Percentiles rank a stretch among this genome's conserved stretches.
phyloP scores from a whole-genome alignment of 768 basidiomycete species.

The Suillus bovinus region DNA sequence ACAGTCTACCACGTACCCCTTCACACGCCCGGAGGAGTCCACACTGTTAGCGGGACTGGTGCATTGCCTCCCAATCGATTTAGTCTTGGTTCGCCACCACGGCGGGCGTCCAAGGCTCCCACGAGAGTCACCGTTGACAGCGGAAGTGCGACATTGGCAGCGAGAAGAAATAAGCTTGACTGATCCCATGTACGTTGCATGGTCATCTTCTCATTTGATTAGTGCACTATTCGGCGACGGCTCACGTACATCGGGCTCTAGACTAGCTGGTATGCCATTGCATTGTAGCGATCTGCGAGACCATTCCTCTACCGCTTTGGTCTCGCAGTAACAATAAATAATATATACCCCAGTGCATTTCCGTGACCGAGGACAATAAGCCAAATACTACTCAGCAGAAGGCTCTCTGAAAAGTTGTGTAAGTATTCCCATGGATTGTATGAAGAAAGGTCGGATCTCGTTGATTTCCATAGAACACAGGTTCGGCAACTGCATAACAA shows the following conservation, averaged over 20 bases:
- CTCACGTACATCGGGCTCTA: neutral
- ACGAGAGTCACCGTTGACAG: conserved; percentile 11
- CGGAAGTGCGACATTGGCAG: conserved; percentile 21
- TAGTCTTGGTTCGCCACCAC: conserved; percentile 44
- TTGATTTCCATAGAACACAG: conserved; percentile 91
- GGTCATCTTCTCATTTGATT: neutral
- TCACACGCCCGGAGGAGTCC: conserved; percentile 27
- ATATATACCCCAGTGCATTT: neutral
- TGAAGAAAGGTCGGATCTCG: conserved; percentile 89
- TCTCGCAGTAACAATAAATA: neutral
- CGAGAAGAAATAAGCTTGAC: conserved; percentile 15
- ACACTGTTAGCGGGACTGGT: conserved; percentile 22
- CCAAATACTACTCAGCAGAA: conserved; percentile 2
- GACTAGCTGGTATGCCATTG: neutral
- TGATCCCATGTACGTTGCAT: neutral
- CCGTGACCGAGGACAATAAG: neutral
- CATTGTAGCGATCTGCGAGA: neutral
- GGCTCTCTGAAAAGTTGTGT: conserved; percentile 49
- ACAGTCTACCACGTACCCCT: conserved; percentile 20
- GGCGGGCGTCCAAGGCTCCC: conserved; percentile 24
- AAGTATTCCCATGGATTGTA: conserved; percentile 76
- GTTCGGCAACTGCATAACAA: conserved; percentile 65
- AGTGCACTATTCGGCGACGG: neutral
- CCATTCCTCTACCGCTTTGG: neutral
- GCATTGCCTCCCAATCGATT: conserved; percentile 33